Base-by-base conservation (phyloP, 2,329 filamentous ascomycete genomes). In the Xylaria sp. region DNA sequence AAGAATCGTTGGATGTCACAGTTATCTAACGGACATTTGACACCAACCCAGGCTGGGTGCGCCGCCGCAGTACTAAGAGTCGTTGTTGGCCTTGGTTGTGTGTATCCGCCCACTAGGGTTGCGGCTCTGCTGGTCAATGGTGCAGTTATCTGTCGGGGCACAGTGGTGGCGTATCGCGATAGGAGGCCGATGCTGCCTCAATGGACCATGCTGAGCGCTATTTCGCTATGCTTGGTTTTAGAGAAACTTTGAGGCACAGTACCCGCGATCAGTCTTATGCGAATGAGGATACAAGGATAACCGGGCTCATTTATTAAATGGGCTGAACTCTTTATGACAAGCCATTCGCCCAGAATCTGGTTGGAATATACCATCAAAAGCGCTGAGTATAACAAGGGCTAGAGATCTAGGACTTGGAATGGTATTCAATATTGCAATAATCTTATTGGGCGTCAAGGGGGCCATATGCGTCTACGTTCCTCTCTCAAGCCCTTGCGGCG, bases 1-100 rank as follows among this genome's bases (percentile, higher is more conserved):
- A 76, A 75, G 67, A 76, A 72, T 38, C 64, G 53, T 11, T 74
- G 72, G 73, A 59, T 72, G 61, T 66, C 72, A 2, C 54, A 67
- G 28, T 53, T 72, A 15, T 72, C 72, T 15, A 67, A 68, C 40
- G 63, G 64, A 17, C 59, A 59, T 31, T 65, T 74, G 10, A 73
- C 73, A 26, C 71, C 70, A 6, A 69, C 51, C 23, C 71, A 73
- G 59, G 73, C 74, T 31, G 74, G 71, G 15, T 70, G 68, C 40
- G 63, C 58, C 9, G 56, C 68, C 20, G 73, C 74, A 4, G 20
- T 68, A 11, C 62, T 75, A 15, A 63, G 72, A 31, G 17, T 75
- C 26, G 65, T 40, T n/a, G 70, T 74, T 44, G 74, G 74, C 28
- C 44, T 53, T 40, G 69, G 68, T 53, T 75, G 70, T 40, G 65